phyloP scores from a whole-genome alignment of 1,284 basidiomycete species.

The Polyporus tsugae region DNA sequence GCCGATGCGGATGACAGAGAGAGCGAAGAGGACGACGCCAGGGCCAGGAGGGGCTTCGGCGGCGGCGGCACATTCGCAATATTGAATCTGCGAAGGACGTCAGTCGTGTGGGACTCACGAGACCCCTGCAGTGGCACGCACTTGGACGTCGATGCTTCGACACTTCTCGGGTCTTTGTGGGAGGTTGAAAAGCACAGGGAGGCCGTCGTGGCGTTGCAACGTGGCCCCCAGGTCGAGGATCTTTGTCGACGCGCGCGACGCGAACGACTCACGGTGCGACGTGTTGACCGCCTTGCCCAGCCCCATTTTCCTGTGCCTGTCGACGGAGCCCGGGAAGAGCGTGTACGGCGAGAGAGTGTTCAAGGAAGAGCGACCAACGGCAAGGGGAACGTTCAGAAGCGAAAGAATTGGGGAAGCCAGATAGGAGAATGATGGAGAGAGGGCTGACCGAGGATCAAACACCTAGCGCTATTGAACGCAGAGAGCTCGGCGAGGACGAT shows the following conservation, averaged over 20 bases:
- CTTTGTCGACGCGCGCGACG: conserved; percentile 20
- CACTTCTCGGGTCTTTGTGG: conserved; percentile 38
- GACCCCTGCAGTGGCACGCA: conserved; percentile 20
- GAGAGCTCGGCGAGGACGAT: too few species aligned
- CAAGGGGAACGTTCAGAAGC: conserved; percentile 29
- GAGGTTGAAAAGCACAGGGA: too few species aligned
- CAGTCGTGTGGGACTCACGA: conserved; percentile 5
- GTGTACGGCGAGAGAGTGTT: conserved; percentile 30
- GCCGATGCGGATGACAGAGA: conserved; percentile 35
- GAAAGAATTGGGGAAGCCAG: too few species aligned
- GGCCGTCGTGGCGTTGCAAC: conserved; percentile 50
- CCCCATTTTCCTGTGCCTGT: conserved; percentile 71
- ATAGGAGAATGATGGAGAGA: too few species aligned
- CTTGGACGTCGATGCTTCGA: conserved; percentile 42
- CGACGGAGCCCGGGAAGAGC: conserved; percentile 55
- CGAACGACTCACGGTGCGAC: conserved; percentile 23
- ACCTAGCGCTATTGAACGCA: too few species aligned
- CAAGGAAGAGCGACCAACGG: conserved; percentile 27
- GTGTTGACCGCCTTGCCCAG: conserved; percentile 43
- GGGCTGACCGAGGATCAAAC: too few species aligned
- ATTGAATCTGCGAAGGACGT: conserved; percentile 18
- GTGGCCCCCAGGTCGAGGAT: conserved; percentile 36
- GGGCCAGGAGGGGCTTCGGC: conserved; percentile 44
- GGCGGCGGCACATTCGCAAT: conserved; percentile 46
- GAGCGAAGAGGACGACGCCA: conserved; percentile 43